Evolutionary conservation across 1,284 basidiomycete species (phyloP), one percentile per base, ranked within the genome.

Genomic region (Pseudozyma pruni): DNA sequence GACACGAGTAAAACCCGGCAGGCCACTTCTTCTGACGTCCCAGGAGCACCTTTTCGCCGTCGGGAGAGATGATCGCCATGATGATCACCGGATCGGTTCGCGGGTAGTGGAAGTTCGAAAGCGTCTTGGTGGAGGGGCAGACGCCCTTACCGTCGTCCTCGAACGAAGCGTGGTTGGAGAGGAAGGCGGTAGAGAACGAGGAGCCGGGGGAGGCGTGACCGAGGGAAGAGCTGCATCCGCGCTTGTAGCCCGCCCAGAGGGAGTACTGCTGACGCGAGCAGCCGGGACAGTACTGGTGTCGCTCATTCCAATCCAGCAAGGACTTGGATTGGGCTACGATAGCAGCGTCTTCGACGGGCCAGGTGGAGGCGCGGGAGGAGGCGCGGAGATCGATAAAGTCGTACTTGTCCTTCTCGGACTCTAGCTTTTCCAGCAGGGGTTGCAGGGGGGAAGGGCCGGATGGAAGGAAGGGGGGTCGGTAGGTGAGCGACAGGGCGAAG

Each of bases 211-310:
- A 1, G 11, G 62, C 64, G 19, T 84, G 81, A n/a, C 19, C 31
- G 27, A 79, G 52, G 1, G 62, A 51, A 0, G 70, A 73, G n/a
- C 53, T 40, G 42, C 95, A 98, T 8, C 87, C 86, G 4, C 94
- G 84, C 84, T 98, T 98, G 93, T 94, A 98, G 0, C 95, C 95
- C 5, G 89, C 93, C 94, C 94, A 98, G 67, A 93, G 86, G 1
- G 92, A 91, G 80, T 94, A 92, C 1, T 90, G 89, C 4, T 86
- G 86, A 0, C 89, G 87, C 1, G 93, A 92, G 82, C 95, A 98
- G 0, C 87, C 89, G 1, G 94, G 87, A 80, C 95, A 98, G 84
- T 91, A 96, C 89, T 92, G 75, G 37, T 72, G 60, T 1, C 79
- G 56, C 50, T 81, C 79, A 51, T 80, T 81, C 80, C 80, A 81